Evolutionary conservation across 495 filamentous ascomycete species (phyloP), one percentile per base, ranked within the genome.

Genomic region (Astrothelium macrocarpum): DNA sequence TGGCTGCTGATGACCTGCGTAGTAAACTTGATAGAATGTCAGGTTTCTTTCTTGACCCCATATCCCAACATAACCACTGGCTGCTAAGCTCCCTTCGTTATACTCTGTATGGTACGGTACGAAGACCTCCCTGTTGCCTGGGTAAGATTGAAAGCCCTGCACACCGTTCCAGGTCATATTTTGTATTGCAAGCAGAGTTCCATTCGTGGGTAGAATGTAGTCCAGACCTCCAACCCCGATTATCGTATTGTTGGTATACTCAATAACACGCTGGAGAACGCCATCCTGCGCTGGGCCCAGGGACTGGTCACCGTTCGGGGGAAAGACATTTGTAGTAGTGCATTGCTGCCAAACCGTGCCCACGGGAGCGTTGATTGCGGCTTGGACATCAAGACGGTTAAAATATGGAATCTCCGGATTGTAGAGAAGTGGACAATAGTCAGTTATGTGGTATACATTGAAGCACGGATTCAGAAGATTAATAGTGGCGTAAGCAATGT

Each of bases 351-450:
- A 92, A 32, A 82, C 74, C 10, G 69, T 60, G n/a, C 36, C 36
- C 0, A 73, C 63, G 0, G 82, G 83, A 0, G 81, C 83, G 69
- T 86, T 78, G 64, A 86, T 73, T n/a, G 83, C 83, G 18, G 65
- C 64, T 67, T 85, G 80, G 26, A 86, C 83, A 62, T 85, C 82
- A 20, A 68, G 63, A 2, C 81, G 78, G 65, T 86, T 79, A 70
- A 86, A 86, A 72, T 85, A 86, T 59, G 84, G 72, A 89, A 91
- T 26, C 87, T 90, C 59, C 91, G 84, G 0, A 87, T 88, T 79
- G 76, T 78, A 78, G n/a, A 72, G 74, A 16, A 73, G 62, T 10
- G 77, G 79, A 65, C 76, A 79, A 63, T 76, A 79, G 42, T 74
- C 72, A 64, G 73, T 77, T 67, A 84, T 77, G 58, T 81, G 75